These are phyloP conservation scores for Peronospora destructor DNA, from an alignment of 352 stramenopile genomes.

Conservation along the genomic window DNA sequence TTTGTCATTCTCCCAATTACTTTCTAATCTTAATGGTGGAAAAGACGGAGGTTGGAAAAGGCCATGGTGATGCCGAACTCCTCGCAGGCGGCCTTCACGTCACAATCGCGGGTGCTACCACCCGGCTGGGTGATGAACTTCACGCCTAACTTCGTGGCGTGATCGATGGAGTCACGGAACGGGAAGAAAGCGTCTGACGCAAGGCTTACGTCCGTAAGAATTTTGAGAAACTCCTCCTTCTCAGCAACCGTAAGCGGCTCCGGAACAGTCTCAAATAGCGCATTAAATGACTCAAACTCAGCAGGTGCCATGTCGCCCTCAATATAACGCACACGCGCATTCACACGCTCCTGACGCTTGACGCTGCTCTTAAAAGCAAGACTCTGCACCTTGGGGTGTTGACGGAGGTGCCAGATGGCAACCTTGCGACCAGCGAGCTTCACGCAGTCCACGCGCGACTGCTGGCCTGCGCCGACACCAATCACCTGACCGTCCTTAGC, in stretches of 20 bases:
- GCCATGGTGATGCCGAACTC: conserved; percentile 99
- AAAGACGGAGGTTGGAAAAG: conserved; percentile 96
- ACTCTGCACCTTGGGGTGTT: conserved; percentile 94
- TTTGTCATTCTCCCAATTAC: conserved; percentile 15
- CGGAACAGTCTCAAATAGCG: conserved; percentile 91
- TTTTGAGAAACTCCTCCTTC: conserved; percentile 92
- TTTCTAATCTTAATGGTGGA: conserved; percentile 94
- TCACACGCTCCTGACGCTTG: conserved; percentile 99
- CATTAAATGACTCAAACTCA: conserved; percentile 93
- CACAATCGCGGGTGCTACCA: conserved; percentile 74
- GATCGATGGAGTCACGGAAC: conserved; percentile 98
- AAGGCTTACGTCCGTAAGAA: conserved; percentile 89
- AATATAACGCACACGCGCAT: conserved; percentile 99
- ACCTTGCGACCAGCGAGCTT: conserved; percentile 99
- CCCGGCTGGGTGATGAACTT: conserved; percentile 96
- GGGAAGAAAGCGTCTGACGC: conserved; percentile 99
- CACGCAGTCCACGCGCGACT: conserved; percentile 98
- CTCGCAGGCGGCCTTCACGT: conserved; percentile 93
- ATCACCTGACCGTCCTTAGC: conserved; percentile 99
- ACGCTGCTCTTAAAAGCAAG: conserved; percentile 95
- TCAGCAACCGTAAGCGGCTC: conserved; percentile 91
- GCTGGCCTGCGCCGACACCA: conserved; percentile 98
- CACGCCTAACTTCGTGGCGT: conserved; percentile 92
- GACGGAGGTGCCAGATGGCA: conserved; percentile 95
- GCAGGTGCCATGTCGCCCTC: conserved; percentile 97